phyloP scores from a whole-genome alignment of 1,139 yeast genomes.

The Hyphopichia pseudoburtonii region DNA sequence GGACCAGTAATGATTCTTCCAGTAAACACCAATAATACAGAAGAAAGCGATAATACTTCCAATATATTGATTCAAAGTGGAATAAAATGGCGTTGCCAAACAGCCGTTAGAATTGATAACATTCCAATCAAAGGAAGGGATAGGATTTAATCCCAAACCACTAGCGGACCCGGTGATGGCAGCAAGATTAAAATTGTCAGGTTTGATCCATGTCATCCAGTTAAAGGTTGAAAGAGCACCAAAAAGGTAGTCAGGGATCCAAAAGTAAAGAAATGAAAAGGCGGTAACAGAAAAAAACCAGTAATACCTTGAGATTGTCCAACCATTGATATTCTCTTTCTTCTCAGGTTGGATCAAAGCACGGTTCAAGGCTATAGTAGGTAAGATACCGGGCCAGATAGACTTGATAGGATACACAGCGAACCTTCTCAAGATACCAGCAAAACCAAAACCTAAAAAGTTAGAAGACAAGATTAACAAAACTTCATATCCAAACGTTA shows the following conservation, averaged over 20 bases:
- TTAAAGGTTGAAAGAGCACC: slow-evolving; percentile 32
- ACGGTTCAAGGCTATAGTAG: slow-evolving; percentile 56
- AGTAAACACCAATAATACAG: slow-evolving; percentile 47
- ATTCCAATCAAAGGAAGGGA: slow-evolving; percentile 56
- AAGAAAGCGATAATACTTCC: slow-evolving; percentile 48
- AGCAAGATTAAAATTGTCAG: slow-evolving; percentile 39
- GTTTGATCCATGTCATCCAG: slow-evolving; percentile 41
- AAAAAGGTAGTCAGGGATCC: slow-evolving; percentile 37
- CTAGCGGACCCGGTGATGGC: slow-evolving; percentile 52
- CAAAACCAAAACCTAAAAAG: slow-evolving; percentile 62
- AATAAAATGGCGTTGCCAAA: slow-evolving; percentile 46
- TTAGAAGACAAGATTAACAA: slow-evolving; percentile 53
- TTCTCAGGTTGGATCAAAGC: slow-evolving; percentile 48
- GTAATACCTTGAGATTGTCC: slow-evolving; percentile 32
- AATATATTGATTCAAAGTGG: slow-evolving; percentile 37
- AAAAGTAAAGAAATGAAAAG: slow-evolving; percentile 29
- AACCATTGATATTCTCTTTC: slow-evolving; percentile 39
- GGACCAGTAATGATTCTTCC: slow-evolving; percentile 50
- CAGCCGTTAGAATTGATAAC: slow-evolving; percentile 21
- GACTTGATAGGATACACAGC: slow-evolving; percentile 57
- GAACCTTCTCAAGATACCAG: slow-evolving; percentile 58
- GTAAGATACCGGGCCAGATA: slow-evolving; percentile 58
- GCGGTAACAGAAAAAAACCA: slow-evolving; percentile 26
- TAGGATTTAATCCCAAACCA: slow-evolving; percentile 63
- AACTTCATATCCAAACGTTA: slow-evolving; percentile 50